Conservation (phyloP, 192 early-diverging fungal species). For the Entomortierella chlamydospora region DNA sequence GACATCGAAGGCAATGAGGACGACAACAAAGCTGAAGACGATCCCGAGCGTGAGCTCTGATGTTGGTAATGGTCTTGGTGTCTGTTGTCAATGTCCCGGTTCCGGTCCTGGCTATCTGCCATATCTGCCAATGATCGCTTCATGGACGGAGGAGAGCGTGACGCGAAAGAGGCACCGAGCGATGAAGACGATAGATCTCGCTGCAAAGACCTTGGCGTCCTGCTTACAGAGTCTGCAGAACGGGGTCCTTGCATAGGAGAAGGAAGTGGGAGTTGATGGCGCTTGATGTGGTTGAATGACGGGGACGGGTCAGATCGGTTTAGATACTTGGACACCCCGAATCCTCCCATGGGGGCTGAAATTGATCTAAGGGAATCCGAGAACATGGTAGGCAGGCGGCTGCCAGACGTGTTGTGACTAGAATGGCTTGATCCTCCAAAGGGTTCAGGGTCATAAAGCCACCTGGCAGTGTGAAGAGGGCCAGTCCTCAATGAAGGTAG, state of each 20-base stretch:
- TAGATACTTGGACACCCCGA: slow-evolving; percentile 49
- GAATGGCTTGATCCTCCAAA: slow-evolving; percentile 24
- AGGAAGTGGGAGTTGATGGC: slow-evolving; percentile 45
- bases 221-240: background rate
- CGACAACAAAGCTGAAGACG: slow-evolving; percentile 4
- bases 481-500: slow-evolving; percentile 42
- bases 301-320: slow-evolving; percentile 29
- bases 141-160: slow-evolving; percentile 44
- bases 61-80: slow-evolving; percentile 49
- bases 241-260: slow-evolving; percentile 17
- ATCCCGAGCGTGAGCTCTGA: slow-evolving; percentile 2
- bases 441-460: slow-evolving; percentile 49
- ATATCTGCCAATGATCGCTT: slow-evolving; percentile 49
- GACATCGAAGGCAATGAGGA: background rate
- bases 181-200: slow-evolving; percentile 42
- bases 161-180: slow-evolving; percentile 43
- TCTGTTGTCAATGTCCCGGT: slow-evolving; percentile 48
- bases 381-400: slow-evolving; percentile 43
- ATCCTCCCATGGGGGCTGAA: slow-evolving; percentile 52
- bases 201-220: slow-evolving; percentile 32
- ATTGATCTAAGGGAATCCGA: slow-evolving; percentile 40
- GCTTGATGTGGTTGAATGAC: slow-evolving; percentile 15
- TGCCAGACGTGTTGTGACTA: slow-evolving; percentile 4
- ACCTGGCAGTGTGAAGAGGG: slow-evolving; percentile 37
- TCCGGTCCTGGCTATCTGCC: slow-evolving; percentile 50